Conservation (phyloP, 768 basidiomycete species). For the Kwoniella bestiolae region DNA sequence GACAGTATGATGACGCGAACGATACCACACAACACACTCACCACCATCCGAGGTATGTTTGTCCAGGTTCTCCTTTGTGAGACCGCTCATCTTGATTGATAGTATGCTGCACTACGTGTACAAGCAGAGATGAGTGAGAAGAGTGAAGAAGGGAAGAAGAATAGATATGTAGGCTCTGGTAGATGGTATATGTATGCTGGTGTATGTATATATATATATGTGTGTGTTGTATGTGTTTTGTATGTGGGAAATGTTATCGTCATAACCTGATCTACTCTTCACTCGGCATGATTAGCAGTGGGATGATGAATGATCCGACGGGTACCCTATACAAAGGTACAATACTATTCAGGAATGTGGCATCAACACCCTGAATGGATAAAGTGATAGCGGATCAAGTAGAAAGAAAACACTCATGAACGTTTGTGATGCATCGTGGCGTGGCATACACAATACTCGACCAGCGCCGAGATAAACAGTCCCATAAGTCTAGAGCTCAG, state of each 20-base stretch:
- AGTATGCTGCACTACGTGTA: not conserved
- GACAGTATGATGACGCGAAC: too few species aligned
- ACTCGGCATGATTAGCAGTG: not conserved
- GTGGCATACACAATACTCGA: too few species aligned
- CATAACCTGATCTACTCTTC: not conserved
- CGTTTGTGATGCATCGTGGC: not conserved
- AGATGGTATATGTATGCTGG: slow-evolving; percentile 1
- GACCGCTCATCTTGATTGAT: slow-evolving; percentile 29
- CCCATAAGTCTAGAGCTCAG: too few species aligned
- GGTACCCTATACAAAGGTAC: too few species aligned
- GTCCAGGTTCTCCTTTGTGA: slow-evolving; percentile 39
- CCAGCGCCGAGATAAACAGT: too few species aligned
- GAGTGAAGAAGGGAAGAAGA: slow-evolving; percentile 7
- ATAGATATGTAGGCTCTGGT: too few species aligned
- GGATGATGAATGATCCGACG: not conserved
- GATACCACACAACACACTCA: not conserved
- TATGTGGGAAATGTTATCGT: not conserved
- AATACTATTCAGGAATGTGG: not conserved
- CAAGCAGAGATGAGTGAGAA: not conserved
- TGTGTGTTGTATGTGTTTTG: not conserved
- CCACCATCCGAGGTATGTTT: slow-evolving; percentile 25
- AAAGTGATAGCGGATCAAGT: not conserved
- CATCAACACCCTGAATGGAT: not conserved
- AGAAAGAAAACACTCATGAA: not conserved
- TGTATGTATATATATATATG: not conserved